phyloP scores from a whole-genome alignment of 306 rosid species.

The Clitoria ternatea region DNA sequence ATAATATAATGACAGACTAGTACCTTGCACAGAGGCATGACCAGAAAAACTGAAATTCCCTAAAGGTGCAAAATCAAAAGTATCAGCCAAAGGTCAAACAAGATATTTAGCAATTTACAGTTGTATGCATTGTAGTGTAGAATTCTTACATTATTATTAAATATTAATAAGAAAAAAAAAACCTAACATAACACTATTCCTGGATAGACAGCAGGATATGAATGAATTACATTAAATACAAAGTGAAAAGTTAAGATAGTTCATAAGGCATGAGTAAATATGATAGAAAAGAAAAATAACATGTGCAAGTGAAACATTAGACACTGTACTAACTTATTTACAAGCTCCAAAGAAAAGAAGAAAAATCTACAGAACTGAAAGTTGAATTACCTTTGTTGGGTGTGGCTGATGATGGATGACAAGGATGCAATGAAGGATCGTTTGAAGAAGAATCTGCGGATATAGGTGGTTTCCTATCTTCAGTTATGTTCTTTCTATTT shows the following conservation, averaged over 20 bases:
- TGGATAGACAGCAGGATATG: not conserved
- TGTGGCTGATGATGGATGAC: conserved; percentile 22
- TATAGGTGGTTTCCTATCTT: conserved; percentile 18
- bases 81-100: conserved; percentile 15
- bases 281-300: not conserved
- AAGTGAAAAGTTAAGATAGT: not conserved
- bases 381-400: conserved; percentile 45
- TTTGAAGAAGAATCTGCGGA: conserved; percentile 18
- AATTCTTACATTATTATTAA: not conserved
- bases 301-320: not conserved
- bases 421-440: conserved; percentile 14
- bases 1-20: not conserved
- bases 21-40: conserved; percentile 48
- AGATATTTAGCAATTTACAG: not conserved
- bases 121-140: not conserved
- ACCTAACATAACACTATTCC: not conserved
- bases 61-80: not conserved
- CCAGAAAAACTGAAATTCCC: conserved; percentile 51
- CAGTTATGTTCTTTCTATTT: conserved; percentile 14
- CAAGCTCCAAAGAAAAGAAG: not conserved
- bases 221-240: not conserved
- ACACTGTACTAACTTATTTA: not conserved
- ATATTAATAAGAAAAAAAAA: too few species aligned
- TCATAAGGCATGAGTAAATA: not conserved
- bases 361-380: not conserved